Percentiles rank a stretch among this genome's conserved stretches.
phyloP scores from a whole-genome alignment of 805 yeast species.

The Monosporozyma siamensis region DNA sequence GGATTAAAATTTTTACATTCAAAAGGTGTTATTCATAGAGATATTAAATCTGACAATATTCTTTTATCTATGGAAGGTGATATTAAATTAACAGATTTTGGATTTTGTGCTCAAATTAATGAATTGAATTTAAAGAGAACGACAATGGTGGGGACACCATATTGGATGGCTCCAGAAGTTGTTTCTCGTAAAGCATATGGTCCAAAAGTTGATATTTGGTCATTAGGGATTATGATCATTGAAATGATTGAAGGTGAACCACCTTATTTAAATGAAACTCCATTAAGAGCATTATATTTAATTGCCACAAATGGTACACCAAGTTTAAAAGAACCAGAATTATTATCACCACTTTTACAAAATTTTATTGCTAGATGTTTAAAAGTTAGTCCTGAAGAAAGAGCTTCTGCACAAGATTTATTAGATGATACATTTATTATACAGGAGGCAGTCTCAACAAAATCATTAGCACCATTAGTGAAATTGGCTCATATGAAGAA shows the following conservation, averaged over 20 bases:
- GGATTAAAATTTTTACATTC: slow-evolving; percentile 85
- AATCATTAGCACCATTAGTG: slow-evolving; percentile 62
- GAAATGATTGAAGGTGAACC: slow-evolving; percentile 99
- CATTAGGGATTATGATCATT: slow-evolving; percentile 93
- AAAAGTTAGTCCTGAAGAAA: slow-evolving; percentile 70
- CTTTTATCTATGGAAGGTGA: slow-evolving; percentile 75
- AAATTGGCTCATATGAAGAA: slow-evolving; percentile 7
- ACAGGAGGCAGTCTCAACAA: slow-evolving; percentile 48
- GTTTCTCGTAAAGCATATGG: slow-evolving; percentile 92
- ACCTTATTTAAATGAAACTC: slow-evolving; percentile 93
- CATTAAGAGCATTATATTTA: slow-evolving; percentile 82
- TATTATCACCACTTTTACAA: slow-evolving; percentile 55
- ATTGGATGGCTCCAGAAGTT: slow-evolving; percentile 99
- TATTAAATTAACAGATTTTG: slow-evolving; percentile 90
- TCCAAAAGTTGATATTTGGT: slow-evolving; percentile 96
- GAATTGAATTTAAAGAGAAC: slow-evolving; percentile 80
- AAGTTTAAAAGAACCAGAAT: slow-evolving; percentile 78
- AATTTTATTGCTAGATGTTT: slow-evolving; percentile 68
- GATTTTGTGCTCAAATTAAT: slow-evolving; percentile 90
- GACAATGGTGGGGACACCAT: slow-evolving; percentile 98
- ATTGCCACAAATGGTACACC: slow-evolving; percentile 98
- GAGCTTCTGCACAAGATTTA: slow-evolving; percentile 71
- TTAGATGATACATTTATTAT: slow-evolving; percentile 55
- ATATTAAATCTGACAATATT: slow-evolving; percentile 91
- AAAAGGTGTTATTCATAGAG: slow-evolving; percentile 90